Evolutionary conservation across 1,284 basidiomycete species (phyloP).

Genomic region (Heterobasidion occidentale): DNA sequence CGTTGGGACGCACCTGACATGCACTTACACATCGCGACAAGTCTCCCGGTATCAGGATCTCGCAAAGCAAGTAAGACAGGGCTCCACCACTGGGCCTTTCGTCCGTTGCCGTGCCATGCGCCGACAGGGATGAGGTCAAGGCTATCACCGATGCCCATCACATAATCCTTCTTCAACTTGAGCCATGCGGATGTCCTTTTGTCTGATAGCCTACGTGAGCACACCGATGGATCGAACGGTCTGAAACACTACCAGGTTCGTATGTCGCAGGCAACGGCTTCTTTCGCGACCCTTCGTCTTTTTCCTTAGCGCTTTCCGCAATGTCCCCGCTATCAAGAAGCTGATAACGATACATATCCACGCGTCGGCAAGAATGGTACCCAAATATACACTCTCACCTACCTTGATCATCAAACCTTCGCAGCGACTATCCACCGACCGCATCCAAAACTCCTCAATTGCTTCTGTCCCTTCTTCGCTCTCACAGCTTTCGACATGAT

Average conservation of each 20-base stretch:
- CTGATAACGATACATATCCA: slow-evolving; percentile 26
- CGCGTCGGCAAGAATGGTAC: background rate
- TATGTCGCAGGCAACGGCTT: slow-evolving; percentile 85
- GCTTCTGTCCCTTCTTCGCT: slow-evolving; percentile 54
- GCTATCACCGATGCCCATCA: slow-evolving; percentile 54
- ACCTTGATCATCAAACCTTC: slow-evolving; percentile 96
- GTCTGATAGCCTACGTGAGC: slow-evolving; percentile 29
- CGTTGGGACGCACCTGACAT: slow-evolving; percentile 55
- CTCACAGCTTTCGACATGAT: slow-evolving; percentile 74
- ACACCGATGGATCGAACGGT: background rate
- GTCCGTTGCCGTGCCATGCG: slow-evolving; percentile 89
- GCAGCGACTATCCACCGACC: slow-evolving; percentile 74
- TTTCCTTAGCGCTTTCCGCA: slow-evolving; percentile 27
- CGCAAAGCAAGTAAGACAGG: slow-evolving; percentile 83
- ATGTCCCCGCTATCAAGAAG: slow-evolving; percentile 47
- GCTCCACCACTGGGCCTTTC: slow-evolving; percentile 91
- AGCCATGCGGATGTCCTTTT: slow-evolving; percentile 74
- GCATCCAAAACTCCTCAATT: slow-evolving; percentile 75
- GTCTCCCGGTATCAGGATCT: slow-evolving; percentile 60
- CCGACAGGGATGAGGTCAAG: slow-evolving; percentile 70
- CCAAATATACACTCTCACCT: slow-evolving; percentile 11
- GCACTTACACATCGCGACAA: slow-evolving; percentile 85
- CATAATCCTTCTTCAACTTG: slow-evolving; percentile 82
- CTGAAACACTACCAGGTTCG: slow-evolving; percentile 56
- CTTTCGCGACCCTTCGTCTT: slow-evolving; percentile 33